These are phyloP conservation scores for Eustoma russellianum DNA, from an alignment of 257 asterid genomes.

Conservation along the genomic window DNA sequence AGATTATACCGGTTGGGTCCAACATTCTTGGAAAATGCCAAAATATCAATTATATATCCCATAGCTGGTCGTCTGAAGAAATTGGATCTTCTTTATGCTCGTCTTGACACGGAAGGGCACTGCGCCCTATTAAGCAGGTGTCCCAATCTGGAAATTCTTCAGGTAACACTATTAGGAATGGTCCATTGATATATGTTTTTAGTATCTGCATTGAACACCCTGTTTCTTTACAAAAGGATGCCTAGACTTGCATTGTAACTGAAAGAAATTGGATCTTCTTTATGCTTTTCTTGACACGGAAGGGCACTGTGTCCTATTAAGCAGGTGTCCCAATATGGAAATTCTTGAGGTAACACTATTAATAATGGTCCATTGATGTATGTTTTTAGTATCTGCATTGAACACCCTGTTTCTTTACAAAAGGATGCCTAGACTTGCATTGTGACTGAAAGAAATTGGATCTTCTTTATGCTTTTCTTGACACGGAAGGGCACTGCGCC, in stretches of 20 bases:
- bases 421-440: no score
- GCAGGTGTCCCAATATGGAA: slow-evolving; percentile 71
- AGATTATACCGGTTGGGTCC: slow-evolving; percentile 49
- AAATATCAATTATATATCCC: slow-evolving; percentile 56
- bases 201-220: not conserved
- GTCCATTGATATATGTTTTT: not conserved
- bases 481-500: slow-evolving; percentile 73
- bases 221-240: no score
- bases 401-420: not conserved
- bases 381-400: not conserved
- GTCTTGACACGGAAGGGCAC: slow-evolving; percentile 82
- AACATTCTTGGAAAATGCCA: slow-evolving; percentile 51
- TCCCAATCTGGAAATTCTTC: slow-evolving; percentile 72
- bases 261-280: slow-evolving; percentile 72
- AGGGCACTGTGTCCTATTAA: slow-evolving; percentile 59
- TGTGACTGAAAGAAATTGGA: slow-evolving; percentile 74
- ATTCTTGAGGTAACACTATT: slow-evolving; percentile 50
- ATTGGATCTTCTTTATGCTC: slow-evolving; percentile 75
- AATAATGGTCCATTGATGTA: not conserved
- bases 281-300: slow-evolving; percentile 82
- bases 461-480: slow-evolving; percentile 75
- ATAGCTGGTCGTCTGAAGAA: slow-evolving; percentile 53
- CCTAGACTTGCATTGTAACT: no score
- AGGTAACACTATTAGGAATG: slow-evolving; percentile 33
- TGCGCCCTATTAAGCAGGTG: slow-evolving; percentile 53